Conservation (phyloP, 345 rosid genomes). For the Brassica juncea region DNA sequence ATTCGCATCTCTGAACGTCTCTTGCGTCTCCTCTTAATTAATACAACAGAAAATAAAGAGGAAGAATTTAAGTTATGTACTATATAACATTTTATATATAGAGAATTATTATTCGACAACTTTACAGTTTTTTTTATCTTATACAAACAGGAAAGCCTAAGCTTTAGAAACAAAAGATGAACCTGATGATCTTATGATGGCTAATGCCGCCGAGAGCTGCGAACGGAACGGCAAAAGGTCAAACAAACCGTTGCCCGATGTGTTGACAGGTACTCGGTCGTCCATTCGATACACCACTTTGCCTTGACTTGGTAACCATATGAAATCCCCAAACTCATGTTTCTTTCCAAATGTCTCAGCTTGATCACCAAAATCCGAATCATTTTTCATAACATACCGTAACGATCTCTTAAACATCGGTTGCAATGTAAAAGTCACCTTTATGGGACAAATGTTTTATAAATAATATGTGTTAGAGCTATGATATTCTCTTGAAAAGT, state of each 20-base stretch:
- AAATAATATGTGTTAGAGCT: background rate
- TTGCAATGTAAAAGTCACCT: slow-evolving; percentile 65
- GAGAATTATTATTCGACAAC: background rate
- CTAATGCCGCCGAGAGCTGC: slow-evolving; percentile 40
- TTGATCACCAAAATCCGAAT: slow-evolving; percentile 21
- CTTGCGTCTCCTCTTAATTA: slow-evolving; percentile 57
- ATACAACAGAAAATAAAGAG: background rate
- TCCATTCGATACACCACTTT: slow-evolving; percentile 45
- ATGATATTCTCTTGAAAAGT: background rate
- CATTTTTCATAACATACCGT: slow-evolving; percentile 25
- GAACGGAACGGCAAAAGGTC: slow-evolving; percentile 60
- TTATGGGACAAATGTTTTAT: background rate
- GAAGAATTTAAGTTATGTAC: background rate
- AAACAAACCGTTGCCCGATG: slow-evolving; percentile 54
- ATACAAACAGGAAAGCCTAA: background rate
- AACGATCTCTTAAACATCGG: slow-evolving; percentile 70
- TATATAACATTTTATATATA: background rate
- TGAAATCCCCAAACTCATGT: slow-evolving; percentile 24
- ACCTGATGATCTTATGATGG: slow-evolving; percentile 54
- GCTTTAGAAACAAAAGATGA: background rate
- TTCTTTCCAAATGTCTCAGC: slow-evolving; percentile 16
- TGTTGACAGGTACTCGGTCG: slow-evolving; percentile 48
- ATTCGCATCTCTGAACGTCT: slow-evolving; percentile 37
- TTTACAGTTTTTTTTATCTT: background rate
- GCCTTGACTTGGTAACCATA: slow-evolving; percentile 28